These are phyloP conservation scores for Fusarium odoratissimum DNA, from an alignment of 2,329 filamentous ascomycete species.

Conservation along the genomic window DNA sequence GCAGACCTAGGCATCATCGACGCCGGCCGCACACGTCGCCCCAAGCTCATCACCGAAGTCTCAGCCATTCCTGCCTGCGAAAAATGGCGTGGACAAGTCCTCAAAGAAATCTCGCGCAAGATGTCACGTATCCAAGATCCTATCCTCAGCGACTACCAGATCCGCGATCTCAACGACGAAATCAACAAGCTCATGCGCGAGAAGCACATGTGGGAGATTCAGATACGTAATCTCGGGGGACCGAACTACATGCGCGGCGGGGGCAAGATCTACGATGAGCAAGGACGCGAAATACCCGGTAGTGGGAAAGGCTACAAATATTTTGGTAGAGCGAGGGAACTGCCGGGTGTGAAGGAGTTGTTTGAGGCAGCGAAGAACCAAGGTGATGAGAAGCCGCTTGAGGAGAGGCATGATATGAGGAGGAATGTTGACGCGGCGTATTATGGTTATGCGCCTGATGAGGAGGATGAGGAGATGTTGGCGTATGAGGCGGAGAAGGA, in stretches of 20 bases:
- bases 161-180: slow-evolving; percentile 97
- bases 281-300: slow-evolving; percentile 75
- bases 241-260: slow-evolving; percentile 92
- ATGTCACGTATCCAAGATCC: slow-evolving; percentile 95
- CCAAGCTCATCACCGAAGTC: slow-evolving; percentile 89
- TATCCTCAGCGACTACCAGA: slow-evolving; percentile 93
- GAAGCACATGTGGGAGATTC: slow-evolving; percentile 99
- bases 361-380: slow-evolving; percentile 80
- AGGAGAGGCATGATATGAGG: slow-evolving; percentile 75
- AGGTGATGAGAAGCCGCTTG: slow-evolving; percentile 70
- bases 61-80: slow-evolving; percentile 88
- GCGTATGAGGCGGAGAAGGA: slow-evolving; percentile 87
- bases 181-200: slow-evolving; percentile 99
- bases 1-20: slow-evolving; percentile 97
- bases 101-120: slow-evolving; percentile 97
- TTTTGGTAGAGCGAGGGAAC: slow-evolving; percentile 88
- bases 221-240: slow-evolving; percentile 94
- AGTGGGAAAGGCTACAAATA: slow-evolving; percentile 94
- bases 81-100: slow-evolving; percentile 97
- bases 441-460: slow-evolving; percentile 93
- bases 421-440: slow-evolving; percentile 91
- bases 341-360: slow-evolving; percentile 96
- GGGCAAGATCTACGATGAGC: slow-evolving; percentile 77
- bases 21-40: slow-evolving; percentile 86
- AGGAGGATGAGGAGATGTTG: slow-evolving; percentile 86